These are phyloP conservation scores for Solanum rostratum DNA, from an alignment of 257 asterid species.

Conservation along the genomic window DNA sequence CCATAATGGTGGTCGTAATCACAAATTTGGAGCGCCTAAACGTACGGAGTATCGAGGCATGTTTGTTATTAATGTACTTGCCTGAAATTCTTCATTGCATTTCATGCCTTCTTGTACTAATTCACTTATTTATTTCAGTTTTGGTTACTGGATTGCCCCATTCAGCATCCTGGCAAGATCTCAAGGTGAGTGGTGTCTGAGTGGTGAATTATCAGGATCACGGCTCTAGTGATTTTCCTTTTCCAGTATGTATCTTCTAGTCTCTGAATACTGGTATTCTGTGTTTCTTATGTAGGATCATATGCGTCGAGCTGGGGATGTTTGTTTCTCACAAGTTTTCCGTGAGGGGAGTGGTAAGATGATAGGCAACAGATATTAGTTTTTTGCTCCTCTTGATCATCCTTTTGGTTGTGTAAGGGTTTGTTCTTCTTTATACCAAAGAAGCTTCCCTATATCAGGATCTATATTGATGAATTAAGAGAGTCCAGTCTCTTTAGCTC, in stretches of 20 bases:
- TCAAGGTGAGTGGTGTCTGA: conserved; percentile 41
- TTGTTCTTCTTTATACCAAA: not conserved
- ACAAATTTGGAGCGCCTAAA: conserved; percentile 84
- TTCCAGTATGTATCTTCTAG: not conserved
- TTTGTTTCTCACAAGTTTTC: conserved; percentile 94
- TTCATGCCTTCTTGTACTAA: not conserved
- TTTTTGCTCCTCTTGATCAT: not conserved
- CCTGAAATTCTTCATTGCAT: not conserved
- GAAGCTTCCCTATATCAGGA: not conserved
- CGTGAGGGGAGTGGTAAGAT: conserved; percentile 90
- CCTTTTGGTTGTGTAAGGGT: not conserved
- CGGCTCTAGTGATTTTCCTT: not conserved
- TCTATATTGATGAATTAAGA: not conserved
- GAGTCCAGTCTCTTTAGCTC: not conserved
- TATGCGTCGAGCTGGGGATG: conserved; percentile 99
- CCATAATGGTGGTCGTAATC: conserved; percentile 38
- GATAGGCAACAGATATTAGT: not conserved
- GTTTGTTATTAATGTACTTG: not conserved
- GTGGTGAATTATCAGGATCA: not conserved
- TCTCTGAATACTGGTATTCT: not conserved
- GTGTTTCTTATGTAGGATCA: conserved; percentile 61
- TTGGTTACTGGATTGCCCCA: conserved; percentile 75
- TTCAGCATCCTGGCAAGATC: conserved; percentile 99
- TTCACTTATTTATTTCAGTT: conserved; percentile 31
- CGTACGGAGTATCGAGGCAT: conserved; percentile 87